Percentiles rank a stretch among this genome's conserved stretches.
Conservation (phyloP, 2,329 filamentous ascomycete species). For the Penicillium sp. region DNA sequence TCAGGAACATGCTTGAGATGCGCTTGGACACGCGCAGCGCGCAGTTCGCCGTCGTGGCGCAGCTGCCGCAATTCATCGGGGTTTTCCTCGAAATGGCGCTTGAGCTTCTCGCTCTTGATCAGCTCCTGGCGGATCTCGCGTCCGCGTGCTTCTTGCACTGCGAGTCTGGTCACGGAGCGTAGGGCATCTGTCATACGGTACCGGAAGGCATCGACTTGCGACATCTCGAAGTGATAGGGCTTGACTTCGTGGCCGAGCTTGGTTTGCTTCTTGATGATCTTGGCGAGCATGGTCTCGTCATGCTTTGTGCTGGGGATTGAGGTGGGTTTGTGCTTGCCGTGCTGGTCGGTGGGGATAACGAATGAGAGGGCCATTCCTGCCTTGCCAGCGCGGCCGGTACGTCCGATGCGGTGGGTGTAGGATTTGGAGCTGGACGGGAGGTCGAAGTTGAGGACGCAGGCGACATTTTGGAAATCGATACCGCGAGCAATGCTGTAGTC, state of each 20-base stretch:
- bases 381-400: slow-evolving; percentile 86
- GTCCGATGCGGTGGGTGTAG: slow-evolving; percentile 94
- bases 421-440: slow-evolving; percentile 83
- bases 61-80: slow-evolving; percentile 82
- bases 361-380: slow-evolving; percentile 96
- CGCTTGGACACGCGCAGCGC: slow-evolving; percentile 76
- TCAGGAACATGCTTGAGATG: slow-evolving; percentile 94
- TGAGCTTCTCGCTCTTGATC: slow-evolving; percentile 88
- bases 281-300: slow-evolving; percentile 79
- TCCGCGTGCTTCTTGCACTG: slow-evolving; percentile 83
- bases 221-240: slow-evolving; percentile 92
- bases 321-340: slow-evolving; percentile 86
- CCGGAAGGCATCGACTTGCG: slow-evolving; percentile 86
- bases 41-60: slow-evolving; percentile 83
- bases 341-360: slow-evolving; percentile 76
- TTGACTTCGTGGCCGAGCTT: slow-evolving; percentile 79
- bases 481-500: slow-evolving; percentile 95
- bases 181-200: slow-evolving; percentile 94
- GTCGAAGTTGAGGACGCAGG: slow-evolving; percentile 95
- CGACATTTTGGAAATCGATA: slow-evolving; percentile 95
- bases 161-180: slow-evolving; percentile 81
- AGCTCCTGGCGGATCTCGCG: slow-evolving; percentile 86
- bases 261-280: slow-evolving; percentile 73
- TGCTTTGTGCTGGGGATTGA: slow-evolving; percentile 70
- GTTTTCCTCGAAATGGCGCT: slow-evolving; percentile 96